Evolutionary conservation across 345 rosid species (phyloP), one percentile per base, ranked within the genome.

Genomic region (Hirschfeldia incana): DNA sequence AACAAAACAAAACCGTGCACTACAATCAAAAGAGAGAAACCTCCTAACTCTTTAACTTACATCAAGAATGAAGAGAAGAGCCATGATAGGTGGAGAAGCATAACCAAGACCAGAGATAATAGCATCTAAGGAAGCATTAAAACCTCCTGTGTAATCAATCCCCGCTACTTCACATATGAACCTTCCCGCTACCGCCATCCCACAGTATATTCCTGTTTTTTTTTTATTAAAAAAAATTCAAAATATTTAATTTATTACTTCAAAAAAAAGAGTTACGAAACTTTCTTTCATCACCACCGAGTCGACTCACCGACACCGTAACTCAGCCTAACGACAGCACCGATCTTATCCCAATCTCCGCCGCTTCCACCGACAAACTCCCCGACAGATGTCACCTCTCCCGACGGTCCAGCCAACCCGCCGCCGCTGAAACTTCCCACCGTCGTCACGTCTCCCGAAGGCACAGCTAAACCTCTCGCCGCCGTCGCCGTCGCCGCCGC

Each of bases 31-130:
- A 62, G 27, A 77, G 27, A 44, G 51, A 44, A n/a, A 44, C 4
- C n/a, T 44, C 1, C n/a, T 11, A 7, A 4, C 72, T 27, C 16
- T 12, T 44, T 42, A 46, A 12, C 94, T 44, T 88, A 94, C 98
- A 86, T 94, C 98, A 33, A 94, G 85, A 59, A 94, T 94, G 77
- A 92, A 92, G 67, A 94, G 89, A 80, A 94, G 97, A 72, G 97
- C 95, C 98, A 94, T 92, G 51, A 94, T 91, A 0, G 98, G 98
- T 13, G 95, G 97, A 65, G 80, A 92, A 27, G 98, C 97, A 78
- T 92, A 94, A 75, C 98, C 97, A 58, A 94, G 97, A 6, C 98
- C 98, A 67, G 85, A 83, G 0, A 94, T 67, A 84, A 91, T 85
- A 1, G 95, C 97, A 73, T 92, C 97, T 75, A 94, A 78, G 2